A percentile compares a stretch with the other conserved stretches of the same genome.
phyloP scores from a whole-genome alignment of 2,329 filamentous ascomycete genomes.

The Pseudopithomyces maydicus region DNA sequence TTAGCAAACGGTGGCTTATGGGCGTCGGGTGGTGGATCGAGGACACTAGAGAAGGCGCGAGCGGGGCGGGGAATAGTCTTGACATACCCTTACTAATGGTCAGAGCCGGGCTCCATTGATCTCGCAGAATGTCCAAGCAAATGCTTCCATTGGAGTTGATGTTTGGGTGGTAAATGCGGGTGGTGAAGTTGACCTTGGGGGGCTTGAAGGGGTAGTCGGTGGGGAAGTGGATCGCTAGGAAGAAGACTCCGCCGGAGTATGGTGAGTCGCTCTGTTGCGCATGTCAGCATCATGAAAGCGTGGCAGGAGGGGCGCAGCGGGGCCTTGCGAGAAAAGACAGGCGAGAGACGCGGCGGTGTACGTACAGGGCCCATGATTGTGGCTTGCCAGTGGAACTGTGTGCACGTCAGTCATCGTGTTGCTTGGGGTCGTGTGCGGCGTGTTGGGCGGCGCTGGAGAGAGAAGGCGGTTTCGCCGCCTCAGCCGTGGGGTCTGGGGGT shows the following conservation, averaged over 20 bases:
- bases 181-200: slow-evolving; percentile 99
- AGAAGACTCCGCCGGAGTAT: slow-evolving; percentile 98
- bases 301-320: slow-evolving; percentile 12
- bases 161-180: slow-evolving; percentile 99
- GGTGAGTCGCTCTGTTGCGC: slow-evolving; percentile 80
- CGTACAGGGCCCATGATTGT: slow-evolving; percentile 99
- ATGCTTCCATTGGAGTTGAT: slow-evolving; percentile 99
- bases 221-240: slow-evolving; percentile 97
- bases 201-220: slow-evolving; percentile 99
- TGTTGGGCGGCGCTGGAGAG: slow-evolving; percentile 13
- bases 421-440: slow-evolving; percentile 15
- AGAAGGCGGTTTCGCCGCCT: slow-evolving; percentile 24
- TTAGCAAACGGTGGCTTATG: slow-evolving; percentile 21
- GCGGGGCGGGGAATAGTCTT: neutral
- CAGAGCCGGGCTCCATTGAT: slow-evolving; percentile 98
- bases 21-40: neutral
- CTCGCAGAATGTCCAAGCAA: slow-evolving; percentile 95
- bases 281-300: slow-evolving; percentile 35
- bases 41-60: neutral
- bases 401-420: slow-evolving; percentile 34
- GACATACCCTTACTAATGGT: slow-evolving; percentile 94
- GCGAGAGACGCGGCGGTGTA: slow-evolving; percentile 31
- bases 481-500: slow-evolving; percentile 35
- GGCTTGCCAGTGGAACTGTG: slow-evolving; percentile 99
- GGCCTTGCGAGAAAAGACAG: slow-evolving; percentile 3